Percentiles rank a stretch among this genome's conserved stretches.
These are phyloP conservation scores for Phytopythium cucurbitacearum DNA, from an alignment of 352 stramenopile species.

Conservation along the genomic window DNA sequence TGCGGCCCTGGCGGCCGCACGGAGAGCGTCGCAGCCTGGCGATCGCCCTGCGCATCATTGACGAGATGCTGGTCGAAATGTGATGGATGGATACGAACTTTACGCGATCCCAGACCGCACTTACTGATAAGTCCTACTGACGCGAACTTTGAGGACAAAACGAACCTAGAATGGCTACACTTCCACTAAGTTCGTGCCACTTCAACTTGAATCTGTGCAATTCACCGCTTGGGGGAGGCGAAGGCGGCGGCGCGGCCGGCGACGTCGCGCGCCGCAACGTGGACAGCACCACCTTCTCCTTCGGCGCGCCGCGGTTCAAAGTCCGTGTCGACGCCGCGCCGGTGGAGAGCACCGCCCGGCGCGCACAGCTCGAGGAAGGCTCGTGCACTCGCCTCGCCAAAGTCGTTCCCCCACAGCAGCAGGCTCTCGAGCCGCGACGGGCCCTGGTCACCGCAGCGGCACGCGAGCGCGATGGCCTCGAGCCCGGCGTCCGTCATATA, in stretches of 20 bases:
- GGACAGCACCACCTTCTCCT: constrained; percentile 17
- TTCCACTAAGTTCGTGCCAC: no score
- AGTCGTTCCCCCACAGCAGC: constrained; percentile 71
- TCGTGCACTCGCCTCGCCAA: constrained; percentile 27
- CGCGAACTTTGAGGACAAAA: constrained; percentile 1
- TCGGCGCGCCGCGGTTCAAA: constrained; percentile 33
- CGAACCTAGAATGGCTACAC: not conserved
- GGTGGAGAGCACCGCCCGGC: constrained; percentile 22
- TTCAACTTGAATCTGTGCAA: not conserved
- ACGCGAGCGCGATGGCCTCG: constrained; percentile 37
- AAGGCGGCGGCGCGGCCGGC: constrained; percentile 22
- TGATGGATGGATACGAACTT: no score
- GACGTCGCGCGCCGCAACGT: constrained; percentile 52
- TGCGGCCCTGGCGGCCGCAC: no score
- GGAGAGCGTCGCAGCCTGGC: no score
- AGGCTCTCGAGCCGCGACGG: constrained; percentile 30
- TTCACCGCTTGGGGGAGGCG: constrained; percentile 43
- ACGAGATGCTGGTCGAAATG: no score
- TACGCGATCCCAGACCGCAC: no score
- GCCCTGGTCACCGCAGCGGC: constrained; percentile 18
- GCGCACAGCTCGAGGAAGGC: constrained; percentile 40
- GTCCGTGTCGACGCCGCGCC: constrained; percentile 51
- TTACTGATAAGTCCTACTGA: no score
- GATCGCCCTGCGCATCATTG: no score
- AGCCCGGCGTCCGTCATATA: constrained; percentile 57